Percentiles rank a stretch among this genome's conserved stretches.
Evolutionary conservation across 2,329 filamentous ascomycete species (phyloP).

Genomic region (Phaeosphaeriaceae sp.): DNA sequence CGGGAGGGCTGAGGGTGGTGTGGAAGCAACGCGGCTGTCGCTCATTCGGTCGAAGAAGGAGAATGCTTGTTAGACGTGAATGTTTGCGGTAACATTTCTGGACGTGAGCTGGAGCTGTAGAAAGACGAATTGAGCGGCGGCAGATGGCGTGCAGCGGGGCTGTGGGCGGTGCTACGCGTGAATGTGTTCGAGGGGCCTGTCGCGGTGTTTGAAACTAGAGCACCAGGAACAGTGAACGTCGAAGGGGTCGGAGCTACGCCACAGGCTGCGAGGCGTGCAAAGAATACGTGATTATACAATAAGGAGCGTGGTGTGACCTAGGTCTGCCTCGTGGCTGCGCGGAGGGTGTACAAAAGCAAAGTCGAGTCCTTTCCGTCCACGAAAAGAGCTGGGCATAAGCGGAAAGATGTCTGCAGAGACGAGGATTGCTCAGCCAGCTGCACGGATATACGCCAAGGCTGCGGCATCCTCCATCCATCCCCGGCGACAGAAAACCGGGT

Average conservation of each 20-base stretch:
- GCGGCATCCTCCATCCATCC: conserved; percentile 16
- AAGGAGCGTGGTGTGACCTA: conserved; percentile 15
- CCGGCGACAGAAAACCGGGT: conserved; percentile 16
- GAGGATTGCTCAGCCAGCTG: conserved; percentile 15
- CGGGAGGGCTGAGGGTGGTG: conserved; percentile 12
- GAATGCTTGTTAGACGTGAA: conserved; percentile 23
- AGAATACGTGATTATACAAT: conserved; percentile 9
- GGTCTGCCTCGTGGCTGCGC: conserved; percentile 11
- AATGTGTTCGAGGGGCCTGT: neutral
- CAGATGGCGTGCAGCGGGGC: neutral
- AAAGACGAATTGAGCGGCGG: neutral
- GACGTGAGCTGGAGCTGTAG: conserved; percentile 11
- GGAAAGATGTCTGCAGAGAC: conserved; percentile 14
- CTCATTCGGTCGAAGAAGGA: conserved; percentile 40
- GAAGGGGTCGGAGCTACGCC: neutral
- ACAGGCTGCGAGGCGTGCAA: neutral
- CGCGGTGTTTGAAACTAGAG: neutral
- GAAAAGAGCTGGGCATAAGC: neutral
- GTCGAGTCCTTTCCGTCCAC: neutral
- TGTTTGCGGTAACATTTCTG: conserved; percentile 36
- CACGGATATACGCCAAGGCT: conserved; percentile 6
- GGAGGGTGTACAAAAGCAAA: conserved; percentile 25
- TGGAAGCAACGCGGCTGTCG: conserved; percentile 14
- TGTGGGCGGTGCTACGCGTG: neutral
- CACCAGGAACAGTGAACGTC: neutral